A percentile compares a stretch with the other conserved stretches of the same genome.
These are phyloP conservation scores for Phylloporus gajari DNA, from an alignment of 1,284 basidiomycete genomes.

Conservation along the genomic window DNA sequence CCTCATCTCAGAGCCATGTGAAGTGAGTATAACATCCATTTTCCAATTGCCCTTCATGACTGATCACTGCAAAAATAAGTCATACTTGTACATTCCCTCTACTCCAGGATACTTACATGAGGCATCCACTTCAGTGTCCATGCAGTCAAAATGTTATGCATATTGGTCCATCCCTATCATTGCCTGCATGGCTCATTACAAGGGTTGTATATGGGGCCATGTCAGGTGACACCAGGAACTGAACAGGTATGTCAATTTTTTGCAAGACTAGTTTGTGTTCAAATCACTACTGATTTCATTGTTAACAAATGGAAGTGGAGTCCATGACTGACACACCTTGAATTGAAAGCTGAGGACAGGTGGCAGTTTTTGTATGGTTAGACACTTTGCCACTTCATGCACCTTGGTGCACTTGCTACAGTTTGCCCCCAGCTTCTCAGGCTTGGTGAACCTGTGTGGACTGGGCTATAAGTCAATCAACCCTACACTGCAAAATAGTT, in stretches of 20 bases:
- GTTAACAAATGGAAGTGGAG: not conserved
- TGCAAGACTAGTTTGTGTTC: slow-evolving; percentile 83
- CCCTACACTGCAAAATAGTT: not conserved
- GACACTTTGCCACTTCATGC: slow-evolving; percentile 82
- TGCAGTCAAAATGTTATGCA: slow-evolving; percentile 38
- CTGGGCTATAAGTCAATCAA: not conserved
- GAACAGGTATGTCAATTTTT: slow-evolving; percentile 88
- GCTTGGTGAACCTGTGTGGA: slow-evolving; percentile 73
- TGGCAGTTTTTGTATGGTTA: slow-evolving; percentile 87
- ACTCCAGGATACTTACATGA: slow-evolving; percentile 61
- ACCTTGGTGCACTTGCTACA: slow-evolving; percentile 79
- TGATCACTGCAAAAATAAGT: slow-evolving; percentile 90
- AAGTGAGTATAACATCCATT: slow-evolving; percentile 95
- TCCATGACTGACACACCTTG: slow-evolving; percentile 68
- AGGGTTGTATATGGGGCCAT: slow-evolving; percentile 88
- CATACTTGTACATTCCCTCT: slow-evolving; percentile 85
- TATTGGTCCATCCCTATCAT: slow-evolving; percentile 51
- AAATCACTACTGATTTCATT: slow-evolving; percentile 67
- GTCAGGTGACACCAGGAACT: slow-evolving; percentile 86
- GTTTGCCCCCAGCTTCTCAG: slow-evolving; percentile 77
- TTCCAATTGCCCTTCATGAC: slow-evolving; percentile 94
- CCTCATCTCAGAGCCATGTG: slow-evolving; percentile 80
- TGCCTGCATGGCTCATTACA: slow-evolving; percentile 58
- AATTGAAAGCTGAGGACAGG: slow-evolving; percentile 95
- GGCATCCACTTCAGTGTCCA: not conserved